phyloP scores from a whole-genome alignment of 768 basidiomycete genomes.

The Calocera cornea region DNA sequence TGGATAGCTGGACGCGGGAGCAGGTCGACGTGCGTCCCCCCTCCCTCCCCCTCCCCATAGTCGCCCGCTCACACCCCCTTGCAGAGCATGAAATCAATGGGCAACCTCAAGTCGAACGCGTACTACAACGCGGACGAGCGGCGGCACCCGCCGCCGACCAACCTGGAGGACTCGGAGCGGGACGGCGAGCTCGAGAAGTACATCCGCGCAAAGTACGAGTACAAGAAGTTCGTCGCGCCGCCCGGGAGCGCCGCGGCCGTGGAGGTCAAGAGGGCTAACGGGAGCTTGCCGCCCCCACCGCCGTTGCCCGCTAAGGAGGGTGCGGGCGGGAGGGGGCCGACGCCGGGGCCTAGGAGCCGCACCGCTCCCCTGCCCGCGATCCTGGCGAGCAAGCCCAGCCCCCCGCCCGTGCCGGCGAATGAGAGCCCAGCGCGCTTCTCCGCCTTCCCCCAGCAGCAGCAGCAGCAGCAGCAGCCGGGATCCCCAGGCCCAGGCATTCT shows the following conservation, averaged over 20 bases:
- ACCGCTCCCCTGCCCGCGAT: neutral
- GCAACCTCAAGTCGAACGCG: conserved; percentile 69
- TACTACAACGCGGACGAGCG: conserved; percentile 73
- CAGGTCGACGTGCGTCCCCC: conserved; percentile 59
- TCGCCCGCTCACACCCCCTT: neutral
- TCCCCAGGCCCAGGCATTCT: too few species aligned
- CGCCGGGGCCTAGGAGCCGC: neutral
- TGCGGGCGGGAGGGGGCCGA: neutral
- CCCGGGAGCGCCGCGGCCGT: neutral
- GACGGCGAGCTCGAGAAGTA: conserved; percentile 86
- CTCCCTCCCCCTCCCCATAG: conserved; percentile 1
- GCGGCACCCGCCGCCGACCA: conserved; percentile 69
- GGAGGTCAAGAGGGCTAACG: neutral
- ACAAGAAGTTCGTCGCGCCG: neutral
- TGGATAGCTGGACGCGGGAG: conserved; percentile 80
- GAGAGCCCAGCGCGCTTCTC: neutral
- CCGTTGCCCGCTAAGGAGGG: neutral
- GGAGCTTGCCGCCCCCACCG: neutral
- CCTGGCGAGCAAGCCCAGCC: neutral
- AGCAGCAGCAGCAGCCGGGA: too few species aligned
- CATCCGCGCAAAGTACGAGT: conserved; percentile 54
- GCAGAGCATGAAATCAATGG: conserved; percentile 65
- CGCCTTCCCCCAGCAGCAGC: neutral
- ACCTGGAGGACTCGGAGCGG: conserved; percentile 60
- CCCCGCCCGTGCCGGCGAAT: neutral